phyloP scores from a whole-genome alignment of 1,139 yeast genomes.

The Diutina neorugosa region DNA sequence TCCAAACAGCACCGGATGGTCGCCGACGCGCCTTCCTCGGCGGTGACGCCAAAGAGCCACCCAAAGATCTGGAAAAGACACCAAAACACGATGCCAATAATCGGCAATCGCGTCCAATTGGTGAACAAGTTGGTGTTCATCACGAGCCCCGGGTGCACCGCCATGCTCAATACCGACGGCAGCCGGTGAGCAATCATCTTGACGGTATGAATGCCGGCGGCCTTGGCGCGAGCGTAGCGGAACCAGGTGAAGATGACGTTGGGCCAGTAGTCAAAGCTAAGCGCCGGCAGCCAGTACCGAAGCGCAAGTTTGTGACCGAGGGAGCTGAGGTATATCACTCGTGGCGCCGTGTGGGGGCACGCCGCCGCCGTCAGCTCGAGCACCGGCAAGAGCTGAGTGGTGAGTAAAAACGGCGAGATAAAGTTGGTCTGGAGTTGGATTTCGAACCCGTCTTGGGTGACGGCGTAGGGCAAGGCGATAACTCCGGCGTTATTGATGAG shows the following conservation, averaged over 20 bases:
- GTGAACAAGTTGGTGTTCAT: conserved; percentile 66
- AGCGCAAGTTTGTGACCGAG: conserved; percentile 54
- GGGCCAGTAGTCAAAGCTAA: conserved; percentile 49
- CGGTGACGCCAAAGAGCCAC: conserved; percentile 53
- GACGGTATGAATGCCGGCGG: conserved; percentile 68
- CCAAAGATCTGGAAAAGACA: conserved; percentile 57
- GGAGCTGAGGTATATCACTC: conserved; percentile 60
- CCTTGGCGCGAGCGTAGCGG: conserved; percentile 69
- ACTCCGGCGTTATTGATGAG: conserved; percentile 75
- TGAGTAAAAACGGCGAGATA: conserved; percentile 61
- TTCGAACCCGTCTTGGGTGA: conserved; percentile 65
- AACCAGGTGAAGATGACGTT: conserved; percentile 64
- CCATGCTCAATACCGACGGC: conserved; percentile 51
- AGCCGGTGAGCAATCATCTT: conserved; percentile 53
- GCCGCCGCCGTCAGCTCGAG: conserved; percentile 25
- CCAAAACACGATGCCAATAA: conserved; percentile 64
- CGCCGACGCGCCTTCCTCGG: conserved; percentile 62
- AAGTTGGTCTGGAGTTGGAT: conserved; percentile 73
- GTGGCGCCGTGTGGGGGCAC: conserved; percentile 26
- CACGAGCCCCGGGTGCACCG: conserved; percentile 82
- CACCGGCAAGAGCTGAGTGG: conserved; percentile 47
- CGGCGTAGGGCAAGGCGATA: conserved; percentile 58
- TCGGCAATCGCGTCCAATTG: conserved; percentile 68
- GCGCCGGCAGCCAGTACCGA: conserved; percentile 35
- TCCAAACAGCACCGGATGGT: conserved; percentile 56